phyloP scores from a whole-genome alignment of 192 early-diverging fungal genomes.

The Gryganskiella cystojenkinii region DNA sequence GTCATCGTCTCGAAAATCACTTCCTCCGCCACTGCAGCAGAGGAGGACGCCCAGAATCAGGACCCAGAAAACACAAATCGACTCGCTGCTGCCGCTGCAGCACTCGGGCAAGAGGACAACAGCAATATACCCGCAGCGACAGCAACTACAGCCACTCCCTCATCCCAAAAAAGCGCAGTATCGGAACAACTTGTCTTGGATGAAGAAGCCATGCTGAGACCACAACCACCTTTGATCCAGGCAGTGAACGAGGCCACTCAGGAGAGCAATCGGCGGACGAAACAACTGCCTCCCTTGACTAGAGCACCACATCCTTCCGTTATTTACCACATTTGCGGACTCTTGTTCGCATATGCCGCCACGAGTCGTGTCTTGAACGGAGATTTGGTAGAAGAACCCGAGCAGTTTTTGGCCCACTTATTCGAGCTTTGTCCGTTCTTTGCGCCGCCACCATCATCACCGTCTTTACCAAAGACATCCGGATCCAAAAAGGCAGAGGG shows the following conservation, averaged over 20 bases:
- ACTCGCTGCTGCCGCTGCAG: background rate
- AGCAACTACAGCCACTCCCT: background rate
- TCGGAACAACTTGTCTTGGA: conserved; percentile 31
- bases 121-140: background rate
- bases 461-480: background rate
- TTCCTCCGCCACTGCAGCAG: background rate
- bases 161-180: background rate
- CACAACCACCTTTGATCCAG: conserved; percentile 20
- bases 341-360: conserved; percentile 36
- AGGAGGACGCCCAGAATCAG: conserved; percentile 3
- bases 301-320: conserved; percentile 35
- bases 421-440: conserved; percentile 47
- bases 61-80: conserved; percentile 2
- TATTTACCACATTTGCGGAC: conserved; percentile 31
- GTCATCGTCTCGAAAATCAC: conserved; percentile 16
- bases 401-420: conserved; percentile 19
- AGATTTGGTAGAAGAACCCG: conserved; percentile 29
- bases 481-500: background rate
- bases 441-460: conserved; percentile 1
- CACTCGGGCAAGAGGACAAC: background rate
- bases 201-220: conserved; percentile 39
- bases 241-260: conserved; percentile 7
- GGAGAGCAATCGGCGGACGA: background rate
- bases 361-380: conserved; percentile 31
- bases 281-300: conserved; percentile 12